Conservation (phyloP, 441 rosid genomes). For the Euphorbia celastroides region DNA sequence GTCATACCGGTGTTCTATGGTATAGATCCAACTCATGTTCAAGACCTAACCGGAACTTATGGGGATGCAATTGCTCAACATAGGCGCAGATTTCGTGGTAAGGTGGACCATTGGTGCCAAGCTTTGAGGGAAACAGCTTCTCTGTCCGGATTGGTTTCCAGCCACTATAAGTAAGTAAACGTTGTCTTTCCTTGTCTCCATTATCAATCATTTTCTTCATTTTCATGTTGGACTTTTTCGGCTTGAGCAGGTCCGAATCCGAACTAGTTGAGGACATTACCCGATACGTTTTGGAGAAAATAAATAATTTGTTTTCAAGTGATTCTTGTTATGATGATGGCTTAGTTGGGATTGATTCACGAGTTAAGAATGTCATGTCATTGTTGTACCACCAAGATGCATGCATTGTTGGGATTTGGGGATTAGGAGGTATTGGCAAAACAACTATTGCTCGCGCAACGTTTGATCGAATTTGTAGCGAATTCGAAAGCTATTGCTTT, state of each 20-base stretch:
- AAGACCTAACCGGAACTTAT: neutral
- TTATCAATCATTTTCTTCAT: neutral
- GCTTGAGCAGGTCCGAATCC: slow-evolving; percentile 6
- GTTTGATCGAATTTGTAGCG: neutral
- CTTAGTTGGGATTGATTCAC: slow-evolving; percentile 16
- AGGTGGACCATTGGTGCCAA: slow-evolving; percentile 26
- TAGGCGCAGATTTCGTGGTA: neutral
- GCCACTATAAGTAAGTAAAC: neutral
- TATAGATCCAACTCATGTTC: neutral
- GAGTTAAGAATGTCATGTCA: neutral
- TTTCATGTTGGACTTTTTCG: neutral
- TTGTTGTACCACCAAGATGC: slow-evolving; percentile 1
- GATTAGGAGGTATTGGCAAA: slow-evolving; percentile 15
- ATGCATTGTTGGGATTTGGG: slow-evolving; percentile 9
- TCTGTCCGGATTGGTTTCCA: slow-evolving; percentile 29
- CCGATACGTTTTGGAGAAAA: neutral
- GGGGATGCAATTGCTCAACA: neutral
- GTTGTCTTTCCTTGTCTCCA: neutral
- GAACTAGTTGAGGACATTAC: neutral
- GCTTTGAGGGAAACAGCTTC: slow-evolving; percentile 25
- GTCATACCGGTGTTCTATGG: slow-evolving; percentile 26
- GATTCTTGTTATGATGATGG: neutral
- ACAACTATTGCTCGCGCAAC: slow-evolving; percentile 2
- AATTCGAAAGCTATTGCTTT: neutral
- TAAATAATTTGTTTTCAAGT: neutral